These are phyloP conservation scores for Lathyrus tuberosus DNA, from an alignment of 306 rosid species.

Conservation along the genomic window DNA sequence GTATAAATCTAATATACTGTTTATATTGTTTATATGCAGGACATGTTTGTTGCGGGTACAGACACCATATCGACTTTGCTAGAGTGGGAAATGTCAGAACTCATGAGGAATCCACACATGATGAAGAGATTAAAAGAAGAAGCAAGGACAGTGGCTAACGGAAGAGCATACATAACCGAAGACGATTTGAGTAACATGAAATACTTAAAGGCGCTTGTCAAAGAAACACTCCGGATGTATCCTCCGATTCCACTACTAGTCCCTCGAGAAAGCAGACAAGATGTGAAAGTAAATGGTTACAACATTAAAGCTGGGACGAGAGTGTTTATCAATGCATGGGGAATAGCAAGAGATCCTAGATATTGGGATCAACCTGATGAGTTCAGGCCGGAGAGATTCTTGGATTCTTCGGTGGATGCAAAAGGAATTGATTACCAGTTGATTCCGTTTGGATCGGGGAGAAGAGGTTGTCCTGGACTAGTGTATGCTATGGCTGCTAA, in stretches of 20 bases:
- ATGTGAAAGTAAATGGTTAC: constrained; percentile 22
- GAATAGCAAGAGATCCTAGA: constrained; percentile 37
- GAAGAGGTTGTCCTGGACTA: constrained; percentile 48
- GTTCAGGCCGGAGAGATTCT: constrained; percentile 50
- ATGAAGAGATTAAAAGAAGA: constrained; percentile 52
- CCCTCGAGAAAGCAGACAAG: constrained; percentile 46
- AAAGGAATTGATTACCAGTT: constrained; percentile 43
- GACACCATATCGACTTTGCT: constrained; percentile 49
- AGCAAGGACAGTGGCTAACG: constrained; percentile 30
- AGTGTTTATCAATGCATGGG: constrained; percentile 20
- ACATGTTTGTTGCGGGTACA: constrained; percentile 54
- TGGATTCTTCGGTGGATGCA: constrained; percentile 37
- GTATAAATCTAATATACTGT: background rate
- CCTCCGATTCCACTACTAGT: constrained; percentile 51
- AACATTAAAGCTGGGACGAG: constrained; percentile 19
- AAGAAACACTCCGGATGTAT: constrained; percentile 39
- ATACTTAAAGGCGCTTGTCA: constrained; percentile 49
- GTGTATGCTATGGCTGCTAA: constrained; percentile 32
- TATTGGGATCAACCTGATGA: constrained; percentile 44
- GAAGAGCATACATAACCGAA: constrained; percentile 36
- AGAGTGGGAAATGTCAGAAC: constrained; percentile 41
- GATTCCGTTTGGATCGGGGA: constrained; percentile 37
- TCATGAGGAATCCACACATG: constrained; percentile 44
- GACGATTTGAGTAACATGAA: constrained; percentile 45
- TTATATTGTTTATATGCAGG: constrained; percentile 5